Evolutionary conservation across 208 protist genomes (phyloP).

Genomic region (Acanthamoeba rhysodes): DNA sequence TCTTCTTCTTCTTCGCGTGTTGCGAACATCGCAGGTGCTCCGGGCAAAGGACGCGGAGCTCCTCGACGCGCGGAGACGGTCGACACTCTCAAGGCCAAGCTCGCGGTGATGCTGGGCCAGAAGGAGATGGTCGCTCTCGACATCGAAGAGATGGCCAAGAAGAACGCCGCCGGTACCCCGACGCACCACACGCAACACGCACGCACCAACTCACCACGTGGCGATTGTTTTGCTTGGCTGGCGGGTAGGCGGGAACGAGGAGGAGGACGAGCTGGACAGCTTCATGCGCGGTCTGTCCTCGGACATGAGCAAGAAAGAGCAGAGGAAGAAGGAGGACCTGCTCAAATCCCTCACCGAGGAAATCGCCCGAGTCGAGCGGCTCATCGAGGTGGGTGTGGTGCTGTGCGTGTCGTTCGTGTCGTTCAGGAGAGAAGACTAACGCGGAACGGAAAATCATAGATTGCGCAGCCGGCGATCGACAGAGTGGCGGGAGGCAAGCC

Average conservation of each 20-base stretch:
- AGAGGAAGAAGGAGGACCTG: constrained; percentile 46
- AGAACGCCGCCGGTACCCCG: background rate
- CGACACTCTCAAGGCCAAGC: constrained; percentile 56
- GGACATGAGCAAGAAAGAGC: constrained; percentile 34
- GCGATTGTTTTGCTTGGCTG: too few species aligned
- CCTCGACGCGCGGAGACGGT: background rate
- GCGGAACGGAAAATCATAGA: background rate
- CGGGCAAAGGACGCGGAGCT: background rate
- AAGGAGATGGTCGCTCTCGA: constrained; percentile 15
- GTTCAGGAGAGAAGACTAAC: too few species aligned
- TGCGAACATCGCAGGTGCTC: background rate
- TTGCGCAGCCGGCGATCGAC: constrained; percentile 34
- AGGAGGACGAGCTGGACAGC: constrained; percentile 62
- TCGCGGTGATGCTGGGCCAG: constrained; percentile 43
- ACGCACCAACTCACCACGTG: too few species aligned
- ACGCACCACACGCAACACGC: too few species aligned
- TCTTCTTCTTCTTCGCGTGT: too few species aligned
- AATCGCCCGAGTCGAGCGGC: constrained; percentile 9
- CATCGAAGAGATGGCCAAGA: constrained; percentile 33
- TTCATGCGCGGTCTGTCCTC: constrained; percentile 15
- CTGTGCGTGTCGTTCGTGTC: background rate
- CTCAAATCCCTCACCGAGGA: constrained; percentile 11
- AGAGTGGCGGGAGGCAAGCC: background rate
- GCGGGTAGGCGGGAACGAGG: background rate
- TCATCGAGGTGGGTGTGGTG: constrained; percentile 4